Evolutionary conservation across 2,329 filamentous ascomycete genomes (phyloP).

Genomic region (Aureobasidium sp.): DNA sequence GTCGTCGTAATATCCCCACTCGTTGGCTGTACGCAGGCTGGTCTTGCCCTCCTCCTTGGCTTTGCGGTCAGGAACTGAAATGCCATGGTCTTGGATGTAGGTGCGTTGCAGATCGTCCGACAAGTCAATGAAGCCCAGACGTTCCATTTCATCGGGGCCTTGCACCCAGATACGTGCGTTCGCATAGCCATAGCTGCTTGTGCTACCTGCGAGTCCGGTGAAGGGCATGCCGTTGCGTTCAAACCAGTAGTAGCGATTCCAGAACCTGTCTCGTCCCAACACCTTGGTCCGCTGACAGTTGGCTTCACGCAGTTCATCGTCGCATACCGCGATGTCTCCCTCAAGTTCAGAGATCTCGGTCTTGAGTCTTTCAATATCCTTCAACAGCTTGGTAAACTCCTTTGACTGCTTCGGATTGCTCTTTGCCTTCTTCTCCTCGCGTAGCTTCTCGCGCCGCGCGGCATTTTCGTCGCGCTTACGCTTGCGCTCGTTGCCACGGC

Average conservation of each 20-base stretch:
- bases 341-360: constrained; percentile 73
- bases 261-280: constrained; percentile 90
- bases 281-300: constrained; percentile 86
- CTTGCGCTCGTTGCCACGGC: constrained; percentile 53
- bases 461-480: constrained; percentile 51
- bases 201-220: constrained; percentile 79
- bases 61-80: constrained; percentile 81
- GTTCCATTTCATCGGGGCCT: constrained; percentile 83
- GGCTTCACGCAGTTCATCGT: constrained; percentile 88
- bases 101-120: constrained; percentile 62
- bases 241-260: constrained; percentile 99
- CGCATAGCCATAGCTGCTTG: constrained; percentile 77
- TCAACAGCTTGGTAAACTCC: constrained; percentile 78
- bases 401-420: constrained; percentile 57
- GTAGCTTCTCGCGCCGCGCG: constrained; percentile 61
- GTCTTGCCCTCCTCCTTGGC: constrained; percentile 76
- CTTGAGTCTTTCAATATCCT: constrained; percentile 84
- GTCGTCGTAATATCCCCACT: constrained; percentile 91
- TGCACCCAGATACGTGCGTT: constrained; percentile 97
- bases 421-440: constrained; percentile 58
- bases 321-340: constrained; percentile 73
- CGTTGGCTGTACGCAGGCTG: constrained; percentile 64
- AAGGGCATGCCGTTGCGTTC: constrained; percentile 98
- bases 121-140: constrained; percentile 78
- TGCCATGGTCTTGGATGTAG: constrained; percentile 69